Evolutionary conservation across 2,329 filamentous ascomycete genomes (phyloP).

Genomic region (Apiospora phragmitis): DNA sequence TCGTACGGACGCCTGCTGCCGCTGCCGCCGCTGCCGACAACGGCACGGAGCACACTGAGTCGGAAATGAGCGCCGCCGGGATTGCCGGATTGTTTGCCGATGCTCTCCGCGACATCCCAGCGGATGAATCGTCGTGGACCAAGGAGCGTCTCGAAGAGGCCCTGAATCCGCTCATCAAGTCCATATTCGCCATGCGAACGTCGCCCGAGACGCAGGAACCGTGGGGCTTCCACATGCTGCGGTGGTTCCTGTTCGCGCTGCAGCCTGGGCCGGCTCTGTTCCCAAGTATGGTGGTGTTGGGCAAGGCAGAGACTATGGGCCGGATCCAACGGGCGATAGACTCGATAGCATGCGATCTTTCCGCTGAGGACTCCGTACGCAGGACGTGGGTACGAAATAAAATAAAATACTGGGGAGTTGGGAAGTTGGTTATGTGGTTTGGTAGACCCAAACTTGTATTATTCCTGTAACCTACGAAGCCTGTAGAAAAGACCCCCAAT

Average conservation of each 20-base stretch:
- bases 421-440: not conserved
- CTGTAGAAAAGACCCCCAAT: slow-evolving; percentile 6
- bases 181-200: slow-evolving; percentile 16
- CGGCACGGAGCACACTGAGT: not conserved
- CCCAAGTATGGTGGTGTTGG: slow-evolving; percentile 26
- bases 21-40: not conserved
- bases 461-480: slow-evolving; percentile 2
- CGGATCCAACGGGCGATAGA: slow-evolving; percentile 15
- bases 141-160: slow-evolving; percentile 12
- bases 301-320: slow-evolving; percentile 26
- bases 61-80: slow-evolving; percentile 12
- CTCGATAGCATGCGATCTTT: not conserved
- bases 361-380: not conserved
- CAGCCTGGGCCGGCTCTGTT: slow-evolving; percentile 25
- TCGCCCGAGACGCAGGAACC: slow-evolving; percentile 7
- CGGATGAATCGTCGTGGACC: slow-evolving; percentile 19
- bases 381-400: not conserved
- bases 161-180: slow-evolving; percentile 21
- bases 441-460: slow-evolving; percentile 1
- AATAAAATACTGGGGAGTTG: too few relatives aligned
- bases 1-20: not conserved
- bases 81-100: slow-evolving; percentile 19
- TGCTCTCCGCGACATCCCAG: slow-evolving; percentile 18
- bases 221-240: slow-evolving; percentile 29
- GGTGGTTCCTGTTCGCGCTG: slow-evolving; percentile 28